Evolutionary conservation across 352 stramenopile genomes (phyloP).

Genomic region (Globisporangium echinulatum): DNA sequence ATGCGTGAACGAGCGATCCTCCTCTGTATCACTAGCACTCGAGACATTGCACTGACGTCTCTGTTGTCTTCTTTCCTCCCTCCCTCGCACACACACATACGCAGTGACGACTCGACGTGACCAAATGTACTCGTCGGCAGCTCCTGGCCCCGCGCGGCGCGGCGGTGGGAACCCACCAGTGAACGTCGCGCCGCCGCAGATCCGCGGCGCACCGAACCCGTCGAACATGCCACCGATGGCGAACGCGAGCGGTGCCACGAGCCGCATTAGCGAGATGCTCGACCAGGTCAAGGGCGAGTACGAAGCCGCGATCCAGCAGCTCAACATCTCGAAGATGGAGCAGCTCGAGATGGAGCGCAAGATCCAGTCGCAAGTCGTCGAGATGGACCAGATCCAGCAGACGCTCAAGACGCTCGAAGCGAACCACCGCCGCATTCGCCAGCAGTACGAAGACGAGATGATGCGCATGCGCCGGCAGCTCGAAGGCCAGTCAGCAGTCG

Average conservation of each 20-base stretch:
- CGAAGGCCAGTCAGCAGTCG: slow-evolving; percentile 36
- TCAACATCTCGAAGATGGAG: slow-evolving; percentile 86
- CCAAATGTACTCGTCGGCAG: slow-evolving; percentile 68
- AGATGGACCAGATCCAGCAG: slow-evolving; percentile 88
- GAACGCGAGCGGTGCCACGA: slow-evolving; percentile 36
- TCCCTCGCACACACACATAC: too few species aligned
- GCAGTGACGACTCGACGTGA: not conserved
- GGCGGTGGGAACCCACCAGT: slow-evolving; percentile 48
- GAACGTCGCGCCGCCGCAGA: slow-evolving; percentile 53
- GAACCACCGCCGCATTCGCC: slow-evolving; percentile 74
- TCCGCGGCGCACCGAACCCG: slow-evolving; percentile 43
- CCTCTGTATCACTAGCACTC: too few species aligned
- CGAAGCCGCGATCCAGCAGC: slow-evolving; percentile 74
- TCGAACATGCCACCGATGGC: slow-evolving; percentile 38
- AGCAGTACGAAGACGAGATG: slow-evolving; percentile 85
- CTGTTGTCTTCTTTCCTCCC: too few species aligned
- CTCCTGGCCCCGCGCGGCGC: slow-evolving; percentile 46
- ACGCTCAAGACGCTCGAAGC: slow-evolving; percentile 78
- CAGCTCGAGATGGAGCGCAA: slow-evolving; percentile 86
- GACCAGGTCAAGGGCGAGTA: slow-evolving; percentile 84
- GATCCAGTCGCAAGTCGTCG: slow-evolving; percentile 79
- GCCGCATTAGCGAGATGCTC: slow-evolving; percentile 72
- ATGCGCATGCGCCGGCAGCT: slow-evolving; percentile 78
- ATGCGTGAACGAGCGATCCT: too few species aligned
- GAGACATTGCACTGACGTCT: too few species aligned